phyloP scores from a whole-genome alignment of 805 yeast genomes.

The Yamadazyma phyllophila region DNA sequence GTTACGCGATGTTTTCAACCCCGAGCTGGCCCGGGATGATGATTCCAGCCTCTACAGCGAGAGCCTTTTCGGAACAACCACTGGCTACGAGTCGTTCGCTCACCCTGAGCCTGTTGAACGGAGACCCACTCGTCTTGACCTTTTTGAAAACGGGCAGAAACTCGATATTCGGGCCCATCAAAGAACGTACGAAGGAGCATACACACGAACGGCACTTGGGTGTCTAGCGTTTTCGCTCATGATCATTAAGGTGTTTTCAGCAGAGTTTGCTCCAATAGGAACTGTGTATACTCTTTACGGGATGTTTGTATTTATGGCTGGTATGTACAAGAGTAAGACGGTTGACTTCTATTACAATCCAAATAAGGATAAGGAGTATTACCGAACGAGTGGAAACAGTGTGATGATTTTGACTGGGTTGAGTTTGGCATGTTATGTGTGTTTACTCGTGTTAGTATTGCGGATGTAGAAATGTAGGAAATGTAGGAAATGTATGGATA shows the following conservation, averaged over 20 bases:
- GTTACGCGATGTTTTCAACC: too few species aligned
- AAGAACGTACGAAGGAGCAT: slow-evolving; percentile 83
- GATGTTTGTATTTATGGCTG: slow-evolving; percentile 35
- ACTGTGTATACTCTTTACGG: slow-evolving; percentile 65
- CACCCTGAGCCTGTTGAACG: slow-evolving; percentile 13
- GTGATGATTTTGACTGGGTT: slow-evolving; percentile 52
- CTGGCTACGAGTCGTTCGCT: neutral
- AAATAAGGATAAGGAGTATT: slow-evolving; percentile 39
- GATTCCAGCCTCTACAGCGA: neutral
- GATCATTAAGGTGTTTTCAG: slow-evolving; percentile 61
- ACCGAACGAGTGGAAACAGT: slow-evolving; percentile 59
- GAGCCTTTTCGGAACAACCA: neutral
- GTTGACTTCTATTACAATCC: slow-evolving; percentile 39
- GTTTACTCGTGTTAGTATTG: slow-evolving; percentile 50
- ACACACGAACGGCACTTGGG: slow-evolving; percentile 69
- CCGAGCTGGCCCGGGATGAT: too few species aligned
- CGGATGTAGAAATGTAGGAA: slow-evolving; percentile 31
- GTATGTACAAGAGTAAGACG: slow-evolving; percentile 34
- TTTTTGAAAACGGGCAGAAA: slow-evolving; percentile 39
- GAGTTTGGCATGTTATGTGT: slow-evolving; percentile 50
- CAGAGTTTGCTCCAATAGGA: slow-evolving; percentile 66
- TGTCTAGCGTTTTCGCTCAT: slow-evolving; percentile 64
- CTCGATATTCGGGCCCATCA: slow-evolving; percentile 68
- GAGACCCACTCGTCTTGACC: slow-evolving; percentile 32
- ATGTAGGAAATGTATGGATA: slow-evolving; percentile 15